A percentile compares a stretch with the other conserved stretches of the same genome.
Conservation (phyloP, 176 grass and related monocot species). For the Aegilops bicornis region DNA sequence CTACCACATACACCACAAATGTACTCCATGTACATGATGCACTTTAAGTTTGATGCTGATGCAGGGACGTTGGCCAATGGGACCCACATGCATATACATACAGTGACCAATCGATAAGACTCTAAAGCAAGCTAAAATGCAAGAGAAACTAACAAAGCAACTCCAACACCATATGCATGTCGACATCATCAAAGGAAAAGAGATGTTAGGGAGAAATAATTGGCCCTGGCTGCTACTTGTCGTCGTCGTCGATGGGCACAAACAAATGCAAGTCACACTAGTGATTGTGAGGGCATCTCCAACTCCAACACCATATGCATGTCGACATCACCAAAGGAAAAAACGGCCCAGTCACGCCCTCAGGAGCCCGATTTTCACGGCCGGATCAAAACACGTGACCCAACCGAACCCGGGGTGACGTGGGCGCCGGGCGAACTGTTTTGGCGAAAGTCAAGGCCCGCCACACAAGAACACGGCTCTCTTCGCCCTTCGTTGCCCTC, state of each 20-base stretch:
- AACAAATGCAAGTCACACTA: background rate
- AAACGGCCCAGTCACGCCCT: no score
- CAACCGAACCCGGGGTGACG: no score
- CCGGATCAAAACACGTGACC: no score
- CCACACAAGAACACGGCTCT: no score
- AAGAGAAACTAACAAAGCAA: background rate
- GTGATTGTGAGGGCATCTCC: background rate
- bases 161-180: background rate
- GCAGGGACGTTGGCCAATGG: background rate
- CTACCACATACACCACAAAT: background rate
- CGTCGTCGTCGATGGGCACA: background rate
- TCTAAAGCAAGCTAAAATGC: background rate
- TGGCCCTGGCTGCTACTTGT: background rate
- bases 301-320: no score
- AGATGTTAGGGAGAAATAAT: background rate
- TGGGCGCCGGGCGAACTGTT: no score
- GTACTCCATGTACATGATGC: background rate
- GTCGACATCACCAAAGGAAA: no score
- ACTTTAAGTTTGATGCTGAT: background rate
- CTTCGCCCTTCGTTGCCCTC: no score
- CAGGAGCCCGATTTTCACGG: no score
- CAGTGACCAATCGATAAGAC: background rate
- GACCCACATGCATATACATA: background rate
- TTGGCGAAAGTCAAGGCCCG: no score
- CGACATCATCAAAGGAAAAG: background rate